Evolutionary conservation across 2,329 filamentous ascomycete genomes (phyloP), one percentile per base, ranked within the genome.

Genomic region (Coniochaeta prunicola): DNA sequence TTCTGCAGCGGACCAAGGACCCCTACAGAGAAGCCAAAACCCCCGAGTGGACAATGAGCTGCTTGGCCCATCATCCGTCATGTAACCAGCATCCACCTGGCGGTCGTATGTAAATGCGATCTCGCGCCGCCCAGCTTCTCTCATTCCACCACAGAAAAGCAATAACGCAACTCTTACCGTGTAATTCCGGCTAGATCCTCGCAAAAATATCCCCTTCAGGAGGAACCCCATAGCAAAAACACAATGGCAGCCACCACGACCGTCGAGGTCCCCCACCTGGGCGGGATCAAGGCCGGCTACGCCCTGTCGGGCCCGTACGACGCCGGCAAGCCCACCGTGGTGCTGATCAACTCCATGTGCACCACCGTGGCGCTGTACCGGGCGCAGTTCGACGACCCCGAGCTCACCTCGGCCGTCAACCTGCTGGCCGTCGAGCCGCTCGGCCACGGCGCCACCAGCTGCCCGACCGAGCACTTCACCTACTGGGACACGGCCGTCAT

Each of bases 401-500:
- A 62, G 1, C 71, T 82, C 24, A 75, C 73, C 0, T 65, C 68
- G 30, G 70, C 69, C 5, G 71, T 76, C 64, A 82, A 82, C 64
- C 71, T 83, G 6, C 67, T 82, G 6, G 79, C 79, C 48, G 73
- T 83, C 59, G 80, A 82, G 68, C 79, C 77, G 1, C 74, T 83
- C 0, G 80, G 80, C 59, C 80, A 83, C 63, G 80, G 80, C 61
- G 68, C 74, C 17, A 81, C 79, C 1, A 70, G 67, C 58, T 72
- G 66, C 58, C 58, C 67, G n/a, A 64, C 66, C 0, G 77, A 80
- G 64, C 76, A 80, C 60, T 83, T 80, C 64, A 82, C 78, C 2
- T 82, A 81, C 70, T 83, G 80, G 80, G 80, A 83, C 66, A 70
- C 79, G 3, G 80, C 80, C 50, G 69, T 74, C 60, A 77, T 85